Evolutionary conservation across 2,329 filamentous ascomycete species (phyloP).

Genomic region (Neofusicoccum sp.): DNA sequence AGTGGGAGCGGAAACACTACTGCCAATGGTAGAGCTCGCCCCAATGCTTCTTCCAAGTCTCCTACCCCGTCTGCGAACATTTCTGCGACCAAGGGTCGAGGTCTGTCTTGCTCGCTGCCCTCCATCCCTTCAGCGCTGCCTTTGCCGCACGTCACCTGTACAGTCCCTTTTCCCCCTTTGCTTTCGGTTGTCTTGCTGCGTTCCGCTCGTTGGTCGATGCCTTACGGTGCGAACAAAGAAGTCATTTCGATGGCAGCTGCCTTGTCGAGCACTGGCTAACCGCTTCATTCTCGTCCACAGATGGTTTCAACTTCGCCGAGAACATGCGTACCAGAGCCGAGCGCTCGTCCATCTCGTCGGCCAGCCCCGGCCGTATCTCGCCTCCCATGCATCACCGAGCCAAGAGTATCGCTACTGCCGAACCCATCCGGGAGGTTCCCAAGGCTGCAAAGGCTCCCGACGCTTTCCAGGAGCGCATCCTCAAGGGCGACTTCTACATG

Average conservation of each 20-base stretch:
- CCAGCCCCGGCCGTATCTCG: constrained; percentile 37
- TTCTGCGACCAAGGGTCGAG: constrained; percentile 53
- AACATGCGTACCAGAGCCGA: constrained; percentile 90
- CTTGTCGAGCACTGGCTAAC: constrained; percentile 62
- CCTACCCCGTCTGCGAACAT: constrained; percentile 49
- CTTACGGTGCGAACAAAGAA: neutral
- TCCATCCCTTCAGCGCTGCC: constrained; percentile 20
- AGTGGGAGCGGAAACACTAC: constrained; percentile 48
- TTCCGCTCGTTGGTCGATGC: neutral
- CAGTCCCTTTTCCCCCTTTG: constrained; percentile 32
- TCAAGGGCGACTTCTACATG: constrained; percentile 98
- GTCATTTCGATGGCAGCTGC: neutral
- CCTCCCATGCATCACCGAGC: constrained; percentile 58
- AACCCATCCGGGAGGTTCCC: constrained; percentile 53
- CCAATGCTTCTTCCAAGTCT: constrained; percentile 43
- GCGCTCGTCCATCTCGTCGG: constrained; percentile 62
- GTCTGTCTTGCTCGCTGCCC: constrained; percentile 52
- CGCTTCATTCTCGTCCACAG: constrained; percentile 59
- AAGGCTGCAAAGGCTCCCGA: constrained; percentile 68
- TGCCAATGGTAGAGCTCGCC: constrained; percentile 61
- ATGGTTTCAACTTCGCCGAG: constrained; percentile 96
- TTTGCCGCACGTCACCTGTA: constrained; percentile 23
- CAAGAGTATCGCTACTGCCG: constrained; percentile 65
- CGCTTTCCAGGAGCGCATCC: constrained; percentile 92
- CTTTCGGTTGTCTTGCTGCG: neutral